Percentiles rank a stretch among this genome's conserved stretches.
Evolutionary conservation across 139 green algal genomes (phyloP).

Genomic region (Trebouxia sp.): DNA sequence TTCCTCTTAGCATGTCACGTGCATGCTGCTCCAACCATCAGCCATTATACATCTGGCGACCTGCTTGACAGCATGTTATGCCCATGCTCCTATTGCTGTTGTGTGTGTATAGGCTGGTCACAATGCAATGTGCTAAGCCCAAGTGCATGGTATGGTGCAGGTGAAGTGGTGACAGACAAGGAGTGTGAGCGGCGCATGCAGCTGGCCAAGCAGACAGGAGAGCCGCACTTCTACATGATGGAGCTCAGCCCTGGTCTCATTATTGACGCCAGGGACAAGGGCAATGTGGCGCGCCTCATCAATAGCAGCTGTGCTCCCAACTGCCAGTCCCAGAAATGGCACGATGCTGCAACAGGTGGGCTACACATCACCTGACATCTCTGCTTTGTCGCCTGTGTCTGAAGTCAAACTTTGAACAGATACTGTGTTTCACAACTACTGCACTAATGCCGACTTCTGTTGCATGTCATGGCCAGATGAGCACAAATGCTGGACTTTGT

Average conservation of each 20-base stretch:
- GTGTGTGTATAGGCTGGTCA: not conserved
- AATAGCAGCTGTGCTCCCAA: constrained; percentile 90
- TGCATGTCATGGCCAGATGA: too few species aligned
- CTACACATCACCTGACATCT: too few species aligned
- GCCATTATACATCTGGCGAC: too few species aligned
- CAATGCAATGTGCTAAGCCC: not conserved
- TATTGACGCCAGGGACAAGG: constrained; percentile 80
- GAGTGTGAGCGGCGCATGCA: constrained; percentile 70
- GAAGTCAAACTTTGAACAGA: too few species aligned
- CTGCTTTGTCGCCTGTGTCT: too few species aligned
- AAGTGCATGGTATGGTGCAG: not conserved
- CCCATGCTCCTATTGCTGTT: too few species aligned
- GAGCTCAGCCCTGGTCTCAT: constrained; percentile 73
- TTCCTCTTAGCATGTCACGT: not conserved
- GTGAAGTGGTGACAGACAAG: constrained; percentile 54
- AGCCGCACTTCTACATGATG: constrained; percentile 90
- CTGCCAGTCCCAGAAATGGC: constrained; percentile 90
- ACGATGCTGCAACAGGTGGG: constrained; percentile 55
- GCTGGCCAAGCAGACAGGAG: constrained; percentile 49
- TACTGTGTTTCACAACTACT: too few species aligned
- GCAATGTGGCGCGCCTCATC: constrained; percentile 79
- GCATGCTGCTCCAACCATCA: too few species aligned
- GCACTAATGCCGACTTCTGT: too few species aligned
- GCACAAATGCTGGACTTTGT: too few species aligned
- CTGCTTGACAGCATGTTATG: not conserved